Evolutionary conservation across 73 alveolate genomes (phyloP).

Genomic region (Diophrys sp.): DNA sequence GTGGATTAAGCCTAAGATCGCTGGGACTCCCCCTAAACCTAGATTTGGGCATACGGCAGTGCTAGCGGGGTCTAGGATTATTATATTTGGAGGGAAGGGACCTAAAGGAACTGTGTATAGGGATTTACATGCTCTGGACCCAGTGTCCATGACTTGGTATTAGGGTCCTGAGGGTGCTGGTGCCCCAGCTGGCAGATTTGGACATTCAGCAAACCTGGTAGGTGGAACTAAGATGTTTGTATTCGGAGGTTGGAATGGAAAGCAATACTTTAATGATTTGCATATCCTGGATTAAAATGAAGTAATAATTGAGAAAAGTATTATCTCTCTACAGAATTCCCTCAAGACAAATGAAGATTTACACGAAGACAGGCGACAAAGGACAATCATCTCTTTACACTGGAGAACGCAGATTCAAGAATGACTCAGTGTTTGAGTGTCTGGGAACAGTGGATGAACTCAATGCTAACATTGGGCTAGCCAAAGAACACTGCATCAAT

Average conservation of each 20-base stretch:
- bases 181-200: conserved; percentile 94
- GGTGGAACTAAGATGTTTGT: conserved; percentile 88
- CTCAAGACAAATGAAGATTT: conserved; percentile 17
- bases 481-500: conserved; percentile 12
- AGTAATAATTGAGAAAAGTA: too few species aligned
- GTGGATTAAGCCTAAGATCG: conserved; percentile 93
- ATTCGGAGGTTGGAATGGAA: conserved; percentile 96
- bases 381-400: conserved; percentile 69
- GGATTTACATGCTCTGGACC: conserved; percentile 93
- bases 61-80: conserved; percentile 90
- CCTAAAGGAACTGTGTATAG: conserved; percentile 77
- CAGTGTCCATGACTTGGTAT: conserved; percentile 91
- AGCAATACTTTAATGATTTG: conserved; percentile 84
- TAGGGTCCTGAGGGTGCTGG: conserved; percentile 96
- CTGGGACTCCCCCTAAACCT: conserved; percentile 93
- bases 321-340: too few species aligned
- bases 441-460: conserved; percentile 68
- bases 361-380: conserved; percentile 77
- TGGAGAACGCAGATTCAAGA: conserved; percentile 61
- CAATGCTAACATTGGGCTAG: conserved; percentile 63
- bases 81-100: conserved; percentile 97
- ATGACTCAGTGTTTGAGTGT: conserved; percentile 48
- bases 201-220: conserved; percentile 91
- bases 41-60: conserved; percentile 93
- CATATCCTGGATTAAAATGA: conserved; percentile 78